A percentile compares a stretch with the other conserved stretches of the same genome.
phyloP scores from a whole-genome alignment of 1,139 yeast genomes.

The Pichia kudriavzevii region DNA sequence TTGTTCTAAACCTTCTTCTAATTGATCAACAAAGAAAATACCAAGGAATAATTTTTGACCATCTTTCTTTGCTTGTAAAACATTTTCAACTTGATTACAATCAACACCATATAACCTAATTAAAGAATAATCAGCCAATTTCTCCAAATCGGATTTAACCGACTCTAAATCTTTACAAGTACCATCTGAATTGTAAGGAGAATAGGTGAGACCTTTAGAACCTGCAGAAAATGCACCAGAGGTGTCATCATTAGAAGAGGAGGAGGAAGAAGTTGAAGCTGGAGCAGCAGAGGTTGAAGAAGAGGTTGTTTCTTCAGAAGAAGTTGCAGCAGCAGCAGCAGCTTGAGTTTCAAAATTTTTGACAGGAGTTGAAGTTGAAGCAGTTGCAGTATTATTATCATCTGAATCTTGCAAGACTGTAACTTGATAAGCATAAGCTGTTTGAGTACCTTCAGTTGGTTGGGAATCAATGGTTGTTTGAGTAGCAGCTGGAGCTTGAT shows the following conservation, averaged over 20 bases:
- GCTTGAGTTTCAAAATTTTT: slow-evolving; percentile 17
- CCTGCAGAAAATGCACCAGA: slow-evolving; percentile 30
- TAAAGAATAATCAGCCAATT: slow-evolving; percentile 45
- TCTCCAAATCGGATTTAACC: slow-evolving; percentile 53
- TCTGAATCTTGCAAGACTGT: slow-evolving; percentile 23
- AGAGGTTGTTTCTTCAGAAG: slow-evolving; percentile 6
- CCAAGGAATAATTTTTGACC: slow-evolving; percentile 68
- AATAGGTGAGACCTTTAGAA: slow-evolving; percentile 68
- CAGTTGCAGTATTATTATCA: slow-evolving; percentile 25
- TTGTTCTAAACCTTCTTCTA: slow-evolving; percentile 42
- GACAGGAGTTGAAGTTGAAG: too few species aligned
- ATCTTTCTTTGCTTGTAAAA: slow-evolving; percentile 51
- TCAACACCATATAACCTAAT: slow-evolving; percentile 81
- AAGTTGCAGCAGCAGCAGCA: slow-evolving; percentile 20
- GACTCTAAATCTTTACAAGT: slow-evolving; percentile 58
- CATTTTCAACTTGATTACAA: slow-evolving; percentile 69
- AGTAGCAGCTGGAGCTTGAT: slow-evolving; percentile 27
- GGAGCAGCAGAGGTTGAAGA: slow-evolving; percentile 24
- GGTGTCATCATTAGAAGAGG: slow-evolving; percentile 16
- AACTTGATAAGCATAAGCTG: slow-evolving; percentile 24
- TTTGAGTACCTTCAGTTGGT: slow-evolving; percentile 23
- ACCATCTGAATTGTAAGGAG: slow-evolving; percentile 70
- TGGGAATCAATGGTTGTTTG: slow-evolving; percentile 17
- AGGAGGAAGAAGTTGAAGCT: slow-evolving; percentile 21
- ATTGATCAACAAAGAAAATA: slow-evolving; percentile 51